phyloP scores from a whole-genome alignment of 2,329 filamentous ascomycete species.

The Trichoderma pleuroti region DNA sequence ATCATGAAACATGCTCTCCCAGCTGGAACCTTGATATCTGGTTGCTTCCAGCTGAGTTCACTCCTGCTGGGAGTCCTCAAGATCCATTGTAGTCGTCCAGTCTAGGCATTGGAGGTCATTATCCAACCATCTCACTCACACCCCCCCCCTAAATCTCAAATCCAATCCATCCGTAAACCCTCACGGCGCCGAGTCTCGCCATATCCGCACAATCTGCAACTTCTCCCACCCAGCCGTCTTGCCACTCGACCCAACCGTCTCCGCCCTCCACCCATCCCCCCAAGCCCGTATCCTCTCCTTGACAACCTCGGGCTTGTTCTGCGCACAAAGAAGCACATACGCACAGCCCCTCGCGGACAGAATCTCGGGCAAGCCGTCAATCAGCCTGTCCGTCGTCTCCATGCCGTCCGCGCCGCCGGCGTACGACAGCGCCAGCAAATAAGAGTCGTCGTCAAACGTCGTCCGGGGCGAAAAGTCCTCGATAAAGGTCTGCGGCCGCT shows the following conservation, averaged over 20 bases:
- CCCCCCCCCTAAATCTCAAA: neutral
- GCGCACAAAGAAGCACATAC: constrained; percentile 84
- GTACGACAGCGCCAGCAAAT: constrained; percentile 80
- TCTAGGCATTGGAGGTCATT: neutral
- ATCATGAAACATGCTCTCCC: neutral
- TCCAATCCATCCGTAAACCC: neutral
- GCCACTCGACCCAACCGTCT: constrained; percentile 78
- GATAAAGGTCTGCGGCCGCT: constrained; percentile 36
- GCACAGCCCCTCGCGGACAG: constrained; percentile 70
- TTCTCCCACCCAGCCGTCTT: constrained; percentile 93
- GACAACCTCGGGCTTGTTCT: constrained; percentile 79
- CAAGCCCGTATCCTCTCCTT: constrained; percentile 58
- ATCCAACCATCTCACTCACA: neutral
- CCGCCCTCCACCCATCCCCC: constrained; percentile 61
- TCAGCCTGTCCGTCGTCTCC: constrained; percentile 81
- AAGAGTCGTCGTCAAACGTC: constrained; percentile 74
- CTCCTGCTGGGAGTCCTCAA: no score
- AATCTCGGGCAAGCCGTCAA: constrained; percentile 63
- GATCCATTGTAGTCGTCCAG: no score
- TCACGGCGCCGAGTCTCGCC: constrained; percentile 48
- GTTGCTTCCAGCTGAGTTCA: neutral
- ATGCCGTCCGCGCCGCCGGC: constrained; percentile 88
- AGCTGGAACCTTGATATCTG: neutral
- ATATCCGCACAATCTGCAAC: constrained; percentile 83
- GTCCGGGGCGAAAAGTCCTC: constrained; percentile 28